Evolutionary conservation across 2,329 filamentous ascomycete species (phyloP), one percentile per base, ranked within the genome.

Genomic region (Leptographium galeiforme): DNA sequence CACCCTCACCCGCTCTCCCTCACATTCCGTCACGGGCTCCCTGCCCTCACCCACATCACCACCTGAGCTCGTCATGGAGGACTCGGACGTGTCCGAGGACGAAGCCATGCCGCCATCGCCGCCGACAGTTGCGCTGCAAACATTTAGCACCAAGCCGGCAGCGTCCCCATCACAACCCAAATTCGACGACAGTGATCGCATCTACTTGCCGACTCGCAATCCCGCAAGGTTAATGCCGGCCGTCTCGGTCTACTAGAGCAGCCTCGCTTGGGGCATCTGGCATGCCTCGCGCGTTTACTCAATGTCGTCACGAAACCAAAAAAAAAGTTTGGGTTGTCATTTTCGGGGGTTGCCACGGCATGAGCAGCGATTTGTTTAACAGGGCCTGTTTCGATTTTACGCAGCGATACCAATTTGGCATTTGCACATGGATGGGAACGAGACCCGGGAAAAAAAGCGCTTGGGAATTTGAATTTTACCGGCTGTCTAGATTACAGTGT

Each of bases 61-160:
- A 51, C 85, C 85, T 10, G 85, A 87, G 65, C 79, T 89, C 55
- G 47, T 59, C 5, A 50, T 51, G 59, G 74, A 80, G 58, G 85
- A 89, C 64, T 79, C 77, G 57, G 84, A 84, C 57, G 39, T 48
- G 8, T 82, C 79, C 54, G 85, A 89, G 61, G 85, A 89, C 68
- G 82, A 87, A 60, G 70, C 75, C 48, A 80, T 87, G 79, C 86
- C 86, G 8, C 84, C 83, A 19, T 87, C 84, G 56, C 84, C 84
- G 40, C 78, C 79, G 45, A 71, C 73, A 25, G 66, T 76, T 33
- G 66, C 75, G 39, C 69, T 88, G 52, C 72, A 79, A 56, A 69
- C 74, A 43, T 85, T 88, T 39, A n/a, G 44, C 41, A 41, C 8
- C 30, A 32, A 51, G 45, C 62, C 64, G 67, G 61, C 63, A 66